These are phyloP conservation scores for Nakaseomyces nivariensis DNA, from an alignment of 1,139 yeast species.

Conservation along the genomic window DNA sequence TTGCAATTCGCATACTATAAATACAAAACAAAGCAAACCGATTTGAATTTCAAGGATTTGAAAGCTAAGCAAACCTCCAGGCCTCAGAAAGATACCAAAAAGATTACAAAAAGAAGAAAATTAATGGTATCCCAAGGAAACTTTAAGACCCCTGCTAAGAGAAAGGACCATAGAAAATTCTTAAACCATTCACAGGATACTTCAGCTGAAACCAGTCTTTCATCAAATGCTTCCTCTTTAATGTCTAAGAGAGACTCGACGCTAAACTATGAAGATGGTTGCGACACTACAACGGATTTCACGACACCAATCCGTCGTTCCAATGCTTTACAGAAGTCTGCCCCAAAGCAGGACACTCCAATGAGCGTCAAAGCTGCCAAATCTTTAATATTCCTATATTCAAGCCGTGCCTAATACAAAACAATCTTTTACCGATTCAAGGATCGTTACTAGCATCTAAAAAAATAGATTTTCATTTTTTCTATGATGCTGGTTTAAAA, in stretches of 20 bases:
- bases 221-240: conserved; percentile 5
- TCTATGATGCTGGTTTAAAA: too few species aligned
- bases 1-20: conserved; percentile 73
- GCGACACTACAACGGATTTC: conserved; percentile 8
- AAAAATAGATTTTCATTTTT: too few species aligned
- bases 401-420: conserved; percentile 1
- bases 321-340: conserved; percentile 2
- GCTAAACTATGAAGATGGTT: background rate
- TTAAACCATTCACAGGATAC: conserved; percentile 1
- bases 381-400: conserved; percentile 23
- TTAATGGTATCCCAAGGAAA: conserved; percentile 23
- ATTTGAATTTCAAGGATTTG: conserved; percentile 20
- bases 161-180: conserved; percentile 3
- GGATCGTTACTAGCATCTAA: too few species aligned
- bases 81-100: background rate
- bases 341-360: conserved; percentile 23
- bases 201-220: conserved; percentile 4
- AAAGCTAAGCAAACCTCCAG: conserved; percentile 5
- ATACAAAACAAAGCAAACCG: conserved; percentile 47
- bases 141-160: conserved; percentile 19
- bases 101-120: conserved; percentile 16
- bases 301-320: conserved; percentile 12
- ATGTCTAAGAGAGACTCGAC: conserved; percentile 1
- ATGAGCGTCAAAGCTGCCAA: conserved; percentile 29
- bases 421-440: background rate